phyloP scores from a whole-genome alignment of 176 grass and related monocot species.

The Carex scoparia region DNA sequence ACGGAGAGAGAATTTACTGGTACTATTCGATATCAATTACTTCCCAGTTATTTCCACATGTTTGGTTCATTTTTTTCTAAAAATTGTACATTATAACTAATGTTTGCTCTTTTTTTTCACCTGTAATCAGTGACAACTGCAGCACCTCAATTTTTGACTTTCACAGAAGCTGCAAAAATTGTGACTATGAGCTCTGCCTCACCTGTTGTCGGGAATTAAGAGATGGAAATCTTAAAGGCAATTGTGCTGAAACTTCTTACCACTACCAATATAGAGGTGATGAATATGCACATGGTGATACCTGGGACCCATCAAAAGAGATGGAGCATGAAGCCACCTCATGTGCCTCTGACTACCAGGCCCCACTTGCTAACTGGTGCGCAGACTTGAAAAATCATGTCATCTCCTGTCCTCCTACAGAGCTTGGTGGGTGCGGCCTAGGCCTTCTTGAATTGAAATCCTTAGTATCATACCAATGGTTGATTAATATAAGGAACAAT shows the following conservation, averaged over 20 bases:
- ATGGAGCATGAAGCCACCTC: background rate
- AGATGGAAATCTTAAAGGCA: conserved; percentile 49
- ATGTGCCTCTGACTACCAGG: background rate
- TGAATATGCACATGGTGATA: conserved; percentile 33
- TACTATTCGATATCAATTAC: background rate
- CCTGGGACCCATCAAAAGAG: background rate
- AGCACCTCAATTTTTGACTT: conserved; percentile 77
- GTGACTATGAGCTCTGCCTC: conserved; percentile 64
- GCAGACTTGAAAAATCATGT: conserved; percentile 47
- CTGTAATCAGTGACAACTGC: conserved; percentile 43
- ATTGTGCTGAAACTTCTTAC: conserved; percentile 23
- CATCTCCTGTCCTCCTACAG: conserved; percentile 62
- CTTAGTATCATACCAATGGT: conserved; percentile 35
- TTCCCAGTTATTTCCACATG: background rate
- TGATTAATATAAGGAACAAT: conserved; percentile 39
- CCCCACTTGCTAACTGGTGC: conserved; percentile 30
- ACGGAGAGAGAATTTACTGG: conserved; percentile 27
- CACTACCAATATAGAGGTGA: conserved; percentile 28
- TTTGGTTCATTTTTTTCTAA: background rate
- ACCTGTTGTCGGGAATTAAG: conserved; percentile 66
- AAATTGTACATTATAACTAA: conserved; percentile 2
- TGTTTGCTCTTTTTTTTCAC: background rate
- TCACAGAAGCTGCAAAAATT: conserved; percentile 72
- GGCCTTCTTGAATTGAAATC: conserved; percentile 42
- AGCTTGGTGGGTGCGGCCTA: conserved; percentile 51